Evolutionary conservation across 805 yeast species (phyloP).

Genomic region (Hanseniaspora osmophila): DNA sequence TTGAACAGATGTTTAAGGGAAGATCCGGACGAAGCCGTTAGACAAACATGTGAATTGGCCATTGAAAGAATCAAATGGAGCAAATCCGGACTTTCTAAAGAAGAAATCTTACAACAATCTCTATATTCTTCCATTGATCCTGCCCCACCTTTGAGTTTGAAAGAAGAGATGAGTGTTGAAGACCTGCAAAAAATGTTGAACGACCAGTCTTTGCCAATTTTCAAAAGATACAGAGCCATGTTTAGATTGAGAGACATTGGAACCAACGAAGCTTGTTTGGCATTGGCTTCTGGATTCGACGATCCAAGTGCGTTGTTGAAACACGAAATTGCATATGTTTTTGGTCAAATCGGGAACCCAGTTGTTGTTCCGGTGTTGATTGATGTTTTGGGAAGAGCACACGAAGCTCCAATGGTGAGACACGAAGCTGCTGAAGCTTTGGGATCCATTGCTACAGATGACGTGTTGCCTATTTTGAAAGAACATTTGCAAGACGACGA

Average conservation of each 20-base stretch:
- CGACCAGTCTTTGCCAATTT: slow-evolving; percentile 64
- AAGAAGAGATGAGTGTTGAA: slow-evolving; percentile 42
- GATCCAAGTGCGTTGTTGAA: slow-evolving; percentile 90
- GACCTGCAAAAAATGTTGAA: slow-evolving; percentile 57
- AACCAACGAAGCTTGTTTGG: slow-evolving; percentile 81
- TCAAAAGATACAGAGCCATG: slow-evolving; percentile 96
- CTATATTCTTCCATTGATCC: slow-evolving; percentile 87
- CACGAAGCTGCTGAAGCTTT: slow-evolving; percentile 99
- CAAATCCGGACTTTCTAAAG: slow-evolving; percentile 47
- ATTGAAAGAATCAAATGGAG: slow-evolving; percentile 92
- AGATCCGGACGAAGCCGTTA: slow-evolving; percentile 77
- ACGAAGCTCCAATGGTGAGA: slow-evolving; percentile 96
- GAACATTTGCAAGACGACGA: slow-evolving; percentile 69
- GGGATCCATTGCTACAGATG: slow-evolving; percentile 93
- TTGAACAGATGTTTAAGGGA: slow-evolving; percentile 47
- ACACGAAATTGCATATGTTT: slow-evolving; percentile 96
- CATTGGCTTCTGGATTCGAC: slow-evolving; percentile 76
- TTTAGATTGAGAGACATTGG: slow-evolving; percentile 92
- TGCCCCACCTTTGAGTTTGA: slow-evolving; percentile 88
- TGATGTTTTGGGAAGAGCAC: slow-evolving; percentile 59
- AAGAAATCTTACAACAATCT: slow-evolving; percentile 60
- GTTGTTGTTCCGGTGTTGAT: slow-evolving; percentile 78
- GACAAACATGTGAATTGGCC: slow-evolving; percentile 96
- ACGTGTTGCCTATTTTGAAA: slow-evolving; percentile 78
- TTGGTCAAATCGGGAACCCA: slow-evolving; percentile 93